Evolutionary conservation across 345 rosid species (phyloP), one percentile per base, ranked within the genome.

Genomic region (Bruguiera sexangula): DNA sequence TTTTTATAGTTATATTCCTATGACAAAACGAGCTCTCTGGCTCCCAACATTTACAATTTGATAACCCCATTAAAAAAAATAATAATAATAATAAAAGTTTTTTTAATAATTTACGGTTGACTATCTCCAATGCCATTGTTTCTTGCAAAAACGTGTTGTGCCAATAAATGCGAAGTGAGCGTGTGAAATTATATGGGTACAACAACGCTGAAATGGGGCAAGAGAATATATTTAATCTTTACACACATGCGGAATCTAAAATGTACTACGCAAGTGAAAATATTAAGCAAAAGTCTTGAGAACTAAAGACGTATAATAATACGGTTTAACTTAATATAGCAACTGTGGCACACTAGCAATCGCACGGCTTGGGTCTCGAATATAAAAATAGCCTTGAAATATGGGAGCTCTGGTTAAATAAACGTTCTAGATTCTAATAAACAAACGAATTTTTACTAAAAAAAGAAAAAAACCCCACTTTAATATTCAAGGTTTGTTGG

Each of bases 331-430:
- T 69, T 55, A 53, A 64, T 48, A 6, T 20, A 65, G 69, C 5
- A 69, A 65, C 26, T 19, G 43, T 61, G 60, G 58, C 61, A 55
- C 34, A 20, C 13, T 26, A 51, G 6, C 50, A 64, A 24, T 21
- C 75, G 29, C 54, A 31, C 20, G 73, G 57, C 67, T 72, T 48
- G 78, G 83, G 74, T 79, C 78, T 65, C 65, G 72, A 21, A 59
- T 73, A 65, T 5, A 32, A 10, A 67, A 69, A 66, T 34, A 72
- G 73, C 62, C 24, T 26, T 53, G 24, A 52, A 62, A 3, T 31
- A 75, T 31, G 20, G 8, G 50, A n/a, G 6, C 20, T 32, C 22
- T 56, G 2, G 22, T 56, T 50, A 48, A 67, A 52, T 48, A 60
- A 50, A 69, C 26, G 18, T 1, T 5, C 63, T 15, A 9, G 31